Evolutionary conservation across 805 yeast genomes (phyloP).

Genomic region (Spathaspora sp.): DNA sequence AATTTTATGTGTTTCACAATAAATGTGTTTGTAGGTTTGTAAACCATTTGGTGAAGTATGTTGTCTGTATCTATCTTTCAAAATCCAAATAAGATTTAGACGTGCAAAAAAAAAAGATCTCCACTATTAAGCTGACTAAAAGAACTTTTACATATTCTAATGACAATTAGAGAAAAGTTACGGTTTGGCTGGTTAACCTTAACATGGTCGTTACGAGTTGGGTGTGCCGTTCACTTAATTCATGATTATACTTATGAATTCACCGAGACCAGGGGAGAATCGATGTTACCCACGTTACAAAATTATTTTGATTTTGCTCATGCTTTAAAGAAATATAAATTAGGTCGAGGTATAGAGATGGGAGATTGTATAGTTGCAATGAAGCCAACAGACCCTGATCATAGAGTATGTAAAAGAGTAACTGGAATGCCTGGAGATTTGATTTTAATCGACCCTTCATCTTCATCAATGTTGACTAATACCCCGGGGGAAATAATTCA

Average conservation of each 20-base stretch:
- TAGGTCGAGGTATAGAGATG: constrained; percentile 62
- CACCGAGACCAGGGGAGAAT: constrained; percentile 84
- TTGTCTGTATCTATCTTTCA: not conserved
- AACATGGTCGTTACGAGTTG: constrained; percentile 56
- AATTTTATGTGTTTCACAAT: not conserved
- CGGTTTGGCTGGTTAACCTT: constrained; percentile 29
- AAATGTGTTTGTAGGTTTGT: not conserved
- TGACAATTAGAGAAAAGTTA: constrained; percentile 4
- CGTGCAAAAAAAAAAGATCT: not conserved
- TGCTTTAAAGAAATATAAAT: constrained; percentile 58
- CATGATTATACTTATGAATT: constrained; percentile 68
- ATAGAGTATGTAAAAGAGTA: constrained; percentile 86
- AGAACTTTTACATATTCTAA: not conserved
- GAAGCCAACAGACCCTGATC: constrained; percentile 86
- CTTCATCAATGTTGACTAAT: constrained; percentile 41
- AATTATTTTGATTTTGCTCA: constrained; percentile 75
- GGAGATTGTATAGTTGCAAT: constrained; percentile 89
- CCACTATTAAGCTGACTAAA: not conserved
- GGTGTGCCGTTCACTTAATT: constrained; percentile 63
- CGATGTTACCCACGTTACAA: constrained; percentile 90
- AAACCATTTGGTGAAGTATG: not conserved
- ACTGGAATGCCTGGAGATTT: constrained; percentile 96
- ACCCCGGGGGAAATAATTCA: constrained; percentile 18
- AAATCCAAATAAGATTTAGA: not conserved
- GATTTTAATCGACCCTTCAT: constrained; percentile 76